Percentiles rank a stretch among this genome's conserved stretches.
Conservation (phyloP, 1,284 basidiomycete genomes). For the Malassezia pachydermatis region DNA sequence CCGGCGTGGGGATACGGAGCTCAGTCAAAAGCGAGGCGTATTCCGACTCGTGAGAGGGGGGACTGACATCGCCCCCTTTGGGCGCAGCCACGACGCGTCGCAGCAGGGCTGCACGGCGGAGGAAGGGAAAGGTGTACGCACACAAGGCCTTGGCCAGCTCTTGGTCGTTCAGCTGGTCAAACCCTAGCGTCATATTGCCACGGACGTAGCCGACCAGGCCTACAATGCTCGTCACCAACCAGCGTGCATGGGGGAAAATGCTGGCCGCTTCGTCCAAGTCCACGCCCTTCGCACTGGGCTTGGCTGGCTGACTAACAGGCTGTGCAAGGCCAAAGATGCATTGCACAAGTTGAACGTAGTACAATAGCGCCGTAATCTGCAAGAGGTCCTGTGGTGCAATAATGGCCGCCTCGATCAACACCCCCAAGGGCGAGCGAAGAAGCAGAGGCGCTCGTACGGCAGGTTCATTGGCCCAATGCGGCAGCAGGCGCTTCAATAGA, state of each 20-base stretch:
- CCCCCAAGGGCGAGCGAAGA: conserved; percentile 40
- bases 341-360: conserved; percentile 43
- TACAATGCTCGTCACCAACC: conserved; percentile 43
- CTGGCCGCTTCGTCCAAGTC: background rate
- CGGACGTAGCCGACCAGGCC: conserved; percentile 44
- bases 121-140: conserved; percentile 79
- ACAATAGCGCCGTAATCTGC: conserved; percentile 45
- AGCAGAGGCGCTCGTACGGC: conserved; percentile 40
- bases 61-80: background rate
- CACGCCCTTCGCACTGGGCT: conserved; percentile 16
- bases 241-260: conserved; percentile 44
- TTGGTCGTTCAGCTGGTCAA: conserved; percentile 41
- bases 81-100: conserved; percentile 57
- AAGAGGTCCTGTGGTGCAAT: conserved; percentile 32
- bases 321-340: conserved; percentile 45
- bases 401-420: conserved; percentile 41
- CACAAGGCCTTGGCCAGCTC: conserved; percentile 72
- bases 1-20: conserved; percentile 34
- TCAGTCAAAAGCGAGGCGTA: conserved; percentile 31
- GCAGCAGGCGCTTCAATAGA: conserved; percentile 41
- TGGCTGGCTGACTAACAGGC: conserved; percentile 30
- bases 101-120: conserved; percentile 78
- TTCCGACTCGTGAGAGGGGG: conserved; percentile 15
- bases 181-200: conserved; percentile 46
- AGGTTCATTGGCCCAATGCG: conserved; percentile 44